Evolutionary conservation across 2,329 filamentous ascomycete species (phyloP).

Genomic region (Claviceps sp.): DNA sequence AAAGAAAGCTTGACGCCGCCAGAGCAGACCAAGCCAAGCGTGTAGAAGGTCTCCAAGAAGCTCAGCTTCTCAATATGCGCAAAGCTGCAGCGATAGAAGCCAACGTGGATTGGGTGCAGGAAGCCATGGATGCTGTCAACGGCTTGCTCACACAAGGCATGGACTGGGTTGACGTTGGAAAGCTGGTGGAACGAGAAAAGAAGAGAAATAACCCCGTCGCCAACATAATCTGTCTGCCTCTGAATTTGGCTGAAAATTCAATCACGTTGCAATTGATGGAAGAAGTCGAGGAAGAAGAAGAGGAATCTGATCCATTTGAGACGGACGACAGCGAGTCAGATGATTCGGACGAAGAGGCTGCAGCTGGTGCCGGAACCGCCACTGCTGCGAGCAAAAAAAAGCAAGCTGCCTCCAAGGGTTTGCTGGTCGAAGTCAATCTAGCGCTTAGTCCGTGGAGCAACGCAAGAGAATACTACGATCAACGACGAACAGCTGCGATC

Average conservation of each 20-base stretch:
- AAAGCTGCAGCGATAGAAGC: slow-evolving; percentile 86
- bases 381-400: slow-evolving; percentile 21
- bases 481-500: slow-evolving; percentile 68
- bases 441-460: slow-evolving; percentile 76
- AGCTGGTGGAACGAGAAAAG: slow-evolving; percentile 79
- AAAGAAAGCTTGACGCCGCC: slow-evolving; percentile 74
- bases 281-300: slow-evolving; percentile 48
- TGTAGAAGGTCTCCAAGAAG: slow-evolving; percentile 69
- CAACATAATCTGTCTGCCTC: slow-evolving; percentile 68
- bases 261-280: slow-evolving; percentile 71
- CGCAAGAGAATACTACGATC: slow-evolving; percentile 81
- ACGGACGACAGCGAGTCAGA: slow-evolving; percentile 49
- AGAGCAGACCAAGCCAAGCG: slow-evolving; percentile 72
- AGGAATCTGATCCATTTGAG: slow-evolving; percentile 45
- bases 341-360: slow-evolving; percentile 17
- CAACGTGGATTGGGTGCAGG: slow-evolving; percentile 81
- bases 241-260: slow-evolving; percentile 82
- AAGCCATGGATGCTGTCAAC: slow-evolving; percentile 86
- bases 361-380: slow-evolving; percentile 5
- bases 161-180: slow-evolving; percentile 91
- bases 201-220: slow-evolving; percentile 72
- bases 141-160: slow-evolving; percentile 85
- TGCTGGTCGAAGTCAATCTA: slow-evolving; percentile 78
- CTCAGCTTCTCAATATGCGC: slow-evolving; percentile 68
- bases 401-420: slow-evolving; percentile 34